Conservation (phyloP, 345 rosid genomes). For the Laguncularia racemosa region DNA sequence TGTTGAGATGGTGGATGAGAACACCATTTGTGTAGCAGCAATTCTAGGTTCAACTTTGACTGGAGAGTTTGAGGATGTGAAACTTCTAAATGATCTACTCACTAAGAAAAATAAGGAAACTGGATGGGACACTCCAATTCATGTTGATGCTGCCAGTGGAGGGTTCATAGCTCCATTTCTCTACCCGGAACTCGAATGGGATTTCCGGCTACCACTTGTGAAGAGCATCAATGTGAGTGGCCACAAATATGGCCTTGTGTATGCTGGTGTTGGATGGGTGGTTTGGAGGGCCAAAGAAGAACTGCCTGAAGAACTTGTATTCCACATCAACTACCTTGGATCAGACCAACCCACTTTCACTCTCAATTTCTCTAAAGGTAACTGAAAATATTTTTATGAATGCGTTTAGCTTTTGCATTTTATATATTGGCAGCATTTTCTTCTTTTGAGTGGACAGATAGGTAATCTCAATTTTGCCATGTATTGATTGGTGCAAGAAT, state of each 20-base stretch:
- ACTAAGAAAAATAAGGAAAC: conserved; percentile 27
- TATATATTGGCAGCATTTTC: no score
- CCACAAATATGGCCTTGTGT: conserved; percentile 47
- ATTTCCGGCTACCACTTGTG: conserved; percentile 40
- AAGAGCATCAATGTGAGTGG: conserved; percentile 50
- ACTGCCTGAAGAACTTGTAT: conserved; percentile 47
- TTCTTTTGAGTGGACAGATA: no score
- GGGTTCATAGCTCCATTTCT: conserved; percentile 48
- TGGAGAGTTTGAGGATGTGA: conserved; percentile 48
- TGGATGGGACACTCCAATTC: conserved; percentile 53
- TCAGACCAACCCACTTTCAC: conserved; percentile 54
- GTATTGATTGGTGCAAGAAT: no score
- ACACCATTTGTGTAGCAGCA: conserved; percentile 46
- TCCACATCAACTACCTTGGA: conserved; percentile 52
- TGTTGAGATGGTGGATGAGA: conserved; percentile 43
- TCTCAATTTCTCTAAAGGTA: conserved; percentile 50
- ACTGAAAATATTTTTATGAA: neutral
- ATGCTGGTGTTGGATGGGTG: conserved; percentile 49
- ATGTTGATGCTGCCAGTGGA: conserved; percentile 53
- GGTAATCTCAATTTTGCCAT: no score
- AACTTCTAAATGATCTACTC: conserved; percentile 31
- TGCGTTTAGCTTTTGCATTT: no score
- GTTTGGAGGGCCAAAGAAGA: conserved; percentile 50
- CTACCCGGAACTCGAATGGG: conserved; percentile 50
- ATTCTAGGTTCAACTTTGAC: conserved; percentile 43